Evolutionary conservation across 805 yeast species (phyloP), one percentile per base, ranked within the genome.

Genomic region (Cyberlindnera mrakii): DNA sequence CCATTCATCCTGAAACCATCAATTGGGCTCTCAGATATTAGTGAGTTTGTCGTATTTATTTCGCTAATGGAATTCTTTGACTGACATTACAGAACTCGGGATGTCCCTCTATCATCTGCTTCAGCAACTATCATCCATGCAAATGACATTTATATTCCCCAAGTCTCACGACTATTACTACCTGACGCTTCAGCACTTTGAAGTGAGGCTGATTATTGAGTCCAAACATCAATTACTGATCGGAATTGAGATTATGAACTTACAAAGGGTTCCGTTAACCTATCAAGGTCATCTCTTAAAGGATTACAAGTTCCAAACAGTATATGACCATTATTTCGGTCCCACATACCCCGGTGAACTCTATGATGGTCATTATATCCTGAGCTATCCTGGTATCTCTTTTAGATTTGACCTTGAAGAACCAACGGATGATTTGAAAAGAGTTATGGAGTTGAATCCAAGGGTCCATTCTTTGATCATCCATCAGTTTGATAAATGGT

Each of bases 311-410:
- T 63, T 77, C 48, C 71, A 70, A 37, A 59, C 64, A 15, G 65
- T 78, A 3, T 79, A 79, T 57, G 77, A 78, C 51, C 73, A 70
- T 53, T 64, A 71, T 2, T 75, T 79, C 54, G 85, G 85, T 0
- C 84, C 84, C 2, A 78, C 85, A 0, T 77, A 73, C 46, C 80
- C 82, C 2, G 85, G 84, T 0, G 57, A 52, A 23, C 50, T 66
- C 9, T 57, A 63, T 36, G 42, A 43, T 1, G 48, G 45, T 3
- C 36, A 51, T 16, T 53, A 57, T 13, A 58, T 68, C 10, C 60
- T 79, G 20, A 70, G 77, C 18, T 79, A 79, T 50, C 77, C 79
- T 2, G 85, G 85, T 0, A 63, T 79, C 4, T 64, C 75, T 0
- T 78, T 79, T 59, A 67, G 64, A 42, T 79, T 78, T 51, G 56